Base-by-base conservation (phyloP, 345 rosid genomes). In the Pugionium cornutum region DNA sequence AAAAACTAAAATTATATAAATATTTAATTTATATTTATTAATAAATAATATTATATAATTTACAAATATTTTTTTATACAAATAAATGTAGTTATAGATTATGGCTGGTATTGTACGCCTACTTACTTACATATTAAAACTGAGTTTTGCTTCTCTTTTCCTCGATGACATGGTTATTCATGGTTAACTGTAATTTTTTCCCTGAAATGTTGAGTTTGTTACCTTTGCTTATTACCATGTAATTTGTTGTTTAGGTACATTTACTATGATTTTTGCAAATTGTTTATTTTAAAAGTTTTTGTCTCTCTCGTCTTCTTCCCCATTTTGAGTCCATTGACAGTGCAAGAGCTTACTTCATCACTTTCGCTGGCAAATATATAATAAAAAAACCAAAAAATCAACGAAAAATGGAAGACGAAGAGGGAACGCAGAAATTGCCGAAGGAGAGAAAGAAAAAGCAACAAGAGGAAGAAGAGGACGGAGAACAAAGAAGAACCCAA, bases 191-290 rank as follows among this genome's bases (percentile, higher is more conserved):
- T 73, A 44, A 4, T 25, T 40, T 33, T 33, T 7, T 33, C 33
- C 26, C 31, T 42, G 30, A 42, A 34, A 10, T 11, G 3, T 33
- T 27, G 11, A 34, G 9, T 18, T 60, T 52, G 40, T 43, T 47
- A 28, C 26, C 33, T 64, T 10, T 31, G 45, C 53, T 64, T 33
- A 71, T 62, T 46, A 54, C 43, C 50, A 46, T 30, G 49, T 61
- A 30, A 58, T 77, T 60, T 72, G 69, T 53, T 76, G 36, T 43
- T 61, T 81, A 92, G 98, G 77, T 85, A 85, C 75, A 92, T 94
- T 5, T 92, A 81, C 67, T 18, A 18, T 18, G 18, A 18, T 18
- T 18, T 18, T 18, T 18, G 18, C 18, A 18, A 18, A 18, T 18
- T 18, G 18, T 18, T 18, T 18, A 18, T 18, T 18, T 18, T 18